Conservation (phyloP, 495 filamentous ascomycete genomes). For the Annulohypoxylon moriforme region DNA sequence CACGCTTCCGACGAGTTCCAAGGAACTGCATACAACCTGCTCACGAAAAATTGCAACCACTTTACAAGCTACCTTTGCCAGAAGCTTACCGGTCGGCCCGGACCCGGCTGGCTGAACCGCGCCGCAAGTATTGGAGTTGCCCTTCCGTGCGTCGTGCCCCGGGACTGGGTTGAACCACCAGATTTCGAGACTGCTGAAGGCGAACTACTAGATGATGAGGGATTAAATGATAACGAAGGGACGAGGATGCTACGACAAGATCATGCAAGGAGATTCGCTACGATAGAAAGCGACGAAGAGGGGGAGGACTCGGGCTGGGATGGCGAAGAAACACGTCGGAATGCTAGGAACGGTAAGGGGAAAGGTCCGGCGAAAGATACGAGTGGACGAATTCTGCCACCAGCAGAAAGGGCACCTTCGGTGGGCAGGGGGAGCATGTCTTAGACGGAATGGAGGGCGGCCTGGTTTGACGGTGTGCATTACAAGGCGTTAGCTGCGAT, state of each 20-base stretch:
- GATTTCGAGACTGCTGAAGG: conserved; percentile 78
- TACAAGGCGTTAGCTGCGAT: conserved; percentile 40
- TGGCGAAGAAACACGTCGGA: conserved; percentile 45
- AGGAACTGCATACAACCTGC: conserved; percentile 77
- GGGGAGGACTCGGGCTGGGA: conserved; percentile 42
- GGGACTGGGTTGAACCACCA: conserved; percentile 80
- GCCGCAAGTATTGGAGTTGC: conserved; percentile 80
- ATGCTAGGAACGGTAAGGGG: conserved; percentile 47
- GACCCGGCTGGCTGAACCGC: conserved; percentile 80
- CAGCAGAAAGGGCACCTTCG: conserved; percentile 57
- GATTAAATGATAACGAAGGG: conserved; percentile 58
- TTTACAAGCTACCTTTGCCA: conserved; percentile 78
- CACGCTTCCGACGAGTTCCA: conserved; percentile 73
- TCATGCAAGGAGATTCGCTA: conserved; percentile 31
- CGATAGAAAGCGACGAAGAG: conserved; percentile 28
- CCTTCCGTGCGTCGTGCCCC: conserved; percentile 81
- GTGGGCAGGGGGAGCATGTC: conserved; percentile 38
- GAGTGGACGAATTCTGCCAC: conserved; percentile 53
- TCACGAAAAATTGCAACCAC: conserved; percentile 85
- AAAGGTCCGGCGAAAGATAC: conserved; percentile 51
- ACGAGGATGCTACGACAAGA: conserved; percentile 63
- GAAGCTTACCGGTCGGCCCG: conserved; percentile 69
- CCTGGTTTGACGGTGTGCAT: conserved; percentile 37
- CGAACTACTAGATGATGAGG: conserved; percentile 68
- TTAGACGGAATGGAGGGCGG: conserved; percentile 40